These are phyloP conservation scores for Tolypocladium capitatum DNA, from an alignment of 2,329 filamentous ascomycete species.

Conservation along the genomic window DNA sequence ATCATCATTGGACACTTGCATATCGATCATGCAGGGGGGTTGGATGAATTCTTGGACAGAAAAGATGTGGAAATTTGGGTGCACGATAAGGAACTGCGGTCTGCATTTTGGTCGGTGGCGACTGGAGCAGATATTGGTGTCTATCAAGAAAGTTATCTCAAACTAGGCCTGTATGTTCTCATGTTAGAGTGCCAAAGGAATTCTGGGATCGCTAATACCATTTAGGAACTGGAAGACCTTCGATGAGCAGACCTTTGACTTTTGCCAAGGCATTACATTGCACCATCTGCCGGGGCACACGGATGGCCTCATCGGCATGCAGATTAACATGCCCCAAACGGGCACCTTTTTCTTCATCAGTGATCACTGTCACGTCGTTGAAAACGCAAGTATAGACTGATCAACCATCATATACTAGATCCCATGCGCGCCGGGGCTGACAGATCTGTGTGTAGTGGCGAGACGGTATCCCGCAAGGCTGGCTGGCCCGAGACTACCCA, in stretches of 20 bases:
- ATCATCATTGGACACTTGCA: background rate
- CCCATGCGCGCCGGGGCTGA: too few relatives aligned
- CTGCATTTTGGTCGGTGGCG: background rate
- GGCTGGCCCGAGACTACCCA: background rate
- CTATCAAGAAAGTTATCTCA: background rate
- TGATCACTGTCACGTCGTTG: background rate
- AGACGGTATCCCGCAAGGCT: background rate
- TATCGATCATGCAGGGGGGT: background rate
- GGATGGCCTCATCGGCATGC: background rate
- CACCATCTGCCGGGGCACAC: background rate
- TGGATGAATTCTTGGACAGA: background rate
- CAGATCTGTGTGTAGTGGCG: background rate
- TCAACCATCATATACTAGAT: too few relatives aligned
- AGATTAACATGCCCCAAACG: background rate
- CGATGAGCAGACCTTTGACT: background rate
- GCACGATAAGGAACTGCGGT: background rate
- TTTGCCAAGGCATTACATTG: background rate
- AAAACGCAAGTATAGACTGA: too few relatives aligned
- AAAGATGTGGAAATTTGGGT: background rate
- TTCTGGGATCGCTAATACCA: too few relatives aligned
- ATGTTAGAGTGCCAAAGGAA: too few relatives aligned
- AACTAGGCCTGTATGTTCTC: background rate
- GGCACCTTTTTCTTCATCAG: background rate
- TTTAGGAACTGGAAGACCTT: background rate
- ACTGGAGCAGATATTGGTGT: background rate